These are phyloP conservation scores for Heritiera littoralis DNA, from an alignment of 345 rosid genomes.

Conservation along the genomic window DNA sequence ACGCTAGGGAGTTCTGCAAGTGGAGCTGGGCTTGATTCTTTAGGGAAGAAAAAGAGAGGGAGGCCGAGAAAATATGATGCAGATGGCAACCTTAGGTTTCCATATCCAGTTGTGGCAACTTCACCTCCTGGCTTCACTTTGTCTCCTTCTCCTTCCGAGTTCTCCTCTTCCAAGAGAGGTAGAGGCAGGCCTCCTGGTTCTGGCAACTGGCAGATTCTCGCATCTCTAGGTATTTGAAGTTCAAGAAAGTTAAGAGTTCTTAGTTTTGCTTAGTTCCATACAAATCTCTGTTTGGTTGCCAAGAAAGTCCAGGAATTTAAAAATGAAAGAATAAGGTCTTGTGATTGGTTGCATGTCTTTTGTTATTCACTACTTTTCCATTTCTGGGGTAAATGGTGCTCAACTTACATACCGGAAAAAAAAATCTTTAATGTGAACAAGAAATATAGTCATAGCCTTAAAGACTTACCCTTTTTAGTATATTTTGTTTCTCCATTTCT, in stretches of 20 bases:
- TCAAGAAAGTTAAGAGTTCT: neutral
- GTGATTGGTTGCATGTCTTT: neutral
- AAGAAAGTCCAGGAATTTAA: neutral
- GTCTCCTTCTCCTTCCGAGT: conserved; percentile 36
- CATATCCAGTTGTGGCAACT: conserved; percentile 1
- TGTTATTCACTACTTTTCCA: neutral
- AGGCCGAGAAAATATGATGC: conserved; percentile 51
- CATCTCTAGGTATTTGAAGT: conserved; percentile 30
- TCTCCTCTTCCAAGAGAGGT: conserved; percentile 42
- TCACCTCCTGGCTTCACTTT: conserved; percentile 39
- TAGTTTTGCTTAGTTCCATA: neutral
- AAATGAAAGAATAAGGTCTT: neutral
- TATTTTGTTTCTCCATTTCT: conserved; percentile 22
- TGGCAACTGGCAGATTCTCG: conserved; percentile 59
- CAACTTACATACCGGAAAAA: neutral
- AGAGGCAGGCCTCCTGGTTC: conserved; percentile 59
- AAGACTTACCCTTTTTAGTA: conserved; percentile 12
- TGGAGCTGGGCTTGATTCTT: conserved; percentile 22
- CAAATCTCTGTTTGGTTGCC: neutral
- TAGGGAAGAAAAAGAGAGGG: conserved; percentile 51
- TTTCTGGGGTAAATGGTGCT: neutral
- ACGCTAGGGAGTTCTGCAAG: conserved; percentile 10
- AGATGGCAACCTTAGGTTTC: conserved; percentile 42
- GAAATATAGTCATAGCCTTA: conserved; percentile 4
- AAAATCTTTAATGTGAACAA: neutral